Conservation (phyloP, 2,329 filamentous ascomycete species). For the Leptodontidium sp. region DNA sequence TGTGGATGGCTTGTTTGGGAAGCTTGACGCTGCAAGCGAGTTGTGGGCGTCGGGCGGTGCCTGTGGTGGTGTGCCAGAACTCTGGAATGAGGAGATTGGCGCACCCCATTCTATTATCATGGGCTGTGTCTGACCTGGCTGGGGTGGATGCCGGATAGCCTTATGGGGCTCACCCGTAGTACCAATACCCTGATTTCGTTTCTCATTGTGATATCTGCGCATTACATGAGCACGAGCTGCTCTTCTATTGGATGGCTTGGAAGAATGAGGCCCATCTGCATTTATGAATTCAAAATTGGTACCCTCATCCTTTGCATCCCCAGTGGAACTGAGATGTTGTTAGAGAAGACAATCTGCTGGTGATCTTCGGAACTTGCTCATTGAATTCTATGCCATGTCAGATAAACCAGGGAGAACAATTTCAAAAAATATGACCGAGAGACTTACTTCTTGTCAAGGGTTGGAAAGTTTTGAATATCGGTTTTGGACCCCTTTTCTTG, state of each 20-base stretch:
- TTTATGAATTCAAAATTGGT: slow-evolving; percentile 24
- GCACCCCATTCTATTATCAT: neutral
- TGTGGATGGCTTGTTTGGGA: neutral
- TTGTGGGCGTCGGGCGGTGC: neutral
- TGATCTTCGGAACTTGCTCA: slow-evolving; percentile 7
- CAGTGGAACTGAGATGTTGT: neutral
- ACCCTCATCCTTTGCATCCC: neutral
- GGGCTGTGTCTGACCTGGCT: neutral
- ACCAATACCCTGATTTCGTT: neutral
- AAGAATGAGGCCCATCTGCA: neutral
- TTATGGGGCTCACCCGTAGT: neutral
- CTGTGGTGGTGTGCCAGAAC: neutral
- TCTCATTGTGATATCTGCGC: slow-evolving; percentile 21
- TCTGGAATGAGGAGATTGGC: neutral
- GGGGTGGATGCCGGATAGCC: neutral
- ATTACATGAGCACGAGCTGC: slow-evolving; percentile 25
- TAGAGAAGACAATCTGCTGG: neutral
- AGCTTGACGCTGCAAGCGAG: neutral
- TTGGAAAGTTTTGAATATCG: slow-evolving; percentile 24
- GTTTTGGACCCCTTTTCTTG: neutral
- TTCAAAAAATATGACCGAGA: neutral
- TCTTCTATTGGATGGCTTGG: slow-evolving; percentile 6
- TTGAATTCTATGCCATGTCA: slow-evolving; percentile 17
- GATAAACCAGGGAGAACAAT: neutral
- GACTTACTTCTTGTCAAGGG: slow-evolving; percentile 21